Percentiles rank a stretch among this genome's conserved stretches.
Conservation (phyloP, 345 rosid genomes). For the Salix dunnii region DNA sequence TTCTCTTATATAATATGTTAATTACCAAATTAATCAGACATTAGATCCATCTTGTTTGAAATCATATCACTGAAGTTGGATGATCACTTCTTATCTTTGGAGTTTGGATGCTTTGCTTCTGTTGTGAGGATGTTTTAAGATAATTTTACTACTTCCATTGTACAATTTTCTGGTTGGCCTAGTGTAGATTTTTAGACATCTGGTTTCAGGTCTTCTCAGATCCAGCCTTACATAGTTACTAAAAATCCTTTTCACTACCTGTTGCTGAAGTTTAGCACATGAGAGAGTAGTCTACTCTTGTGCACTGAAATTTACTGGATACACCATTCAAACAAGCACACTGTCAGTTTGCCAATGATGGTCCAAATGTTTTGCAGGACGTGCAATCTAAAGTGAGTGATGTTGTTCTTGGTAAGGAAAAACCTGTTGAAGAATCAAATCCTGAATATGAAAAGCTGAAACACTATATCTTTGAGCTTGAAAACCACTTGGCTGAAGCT, state of each 20-base stretch:
- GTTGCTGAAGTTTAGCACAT: not conserved
- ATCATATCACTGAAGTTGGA: not conserved
- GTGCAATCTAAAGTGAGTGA: constrained; percentile 92
- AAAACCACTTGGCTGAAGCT: constrained; percentile 90
- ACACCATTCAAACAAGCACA: not conserved
- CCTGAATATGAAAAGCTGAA: constrained; percentile 91
- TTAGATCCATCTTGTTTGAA: not conserved
- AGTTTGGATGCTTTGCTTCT: not conserved
- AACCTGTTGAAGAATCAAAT: constrained; percentile 96
- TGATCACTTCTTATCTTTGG: not conserved
- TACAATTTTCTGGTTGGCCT: not conserved
- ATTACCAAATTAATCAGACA: not conserved
- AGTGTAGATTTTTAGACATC: not conserved
- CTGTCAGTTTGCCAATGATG: not conserved
- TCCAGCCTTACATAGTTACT: not conserved
- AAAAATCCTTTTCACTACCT: not conserved
- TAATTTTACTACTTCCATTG: not conserved
- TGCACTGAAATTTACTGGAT: not conserved
- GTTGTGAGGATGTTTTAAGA: not conserved
- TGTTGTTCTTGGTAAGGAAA: constrained; percentile 94
- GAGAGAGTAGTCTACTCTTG: not conserved
- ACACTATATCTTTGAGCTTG: constrained; percentile 87
- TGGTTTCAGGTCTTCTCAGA: not conserved
- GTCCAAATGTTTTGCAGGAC: constrained; percentile 48
- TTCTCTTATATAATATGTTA: not conserved